Percentiles rank a stretch among this genome's conserved stretches.
Evolutionary conservation across 208 protist genomes (phyloP).

Genomic region (Tetramitus jugosus): DNA sequence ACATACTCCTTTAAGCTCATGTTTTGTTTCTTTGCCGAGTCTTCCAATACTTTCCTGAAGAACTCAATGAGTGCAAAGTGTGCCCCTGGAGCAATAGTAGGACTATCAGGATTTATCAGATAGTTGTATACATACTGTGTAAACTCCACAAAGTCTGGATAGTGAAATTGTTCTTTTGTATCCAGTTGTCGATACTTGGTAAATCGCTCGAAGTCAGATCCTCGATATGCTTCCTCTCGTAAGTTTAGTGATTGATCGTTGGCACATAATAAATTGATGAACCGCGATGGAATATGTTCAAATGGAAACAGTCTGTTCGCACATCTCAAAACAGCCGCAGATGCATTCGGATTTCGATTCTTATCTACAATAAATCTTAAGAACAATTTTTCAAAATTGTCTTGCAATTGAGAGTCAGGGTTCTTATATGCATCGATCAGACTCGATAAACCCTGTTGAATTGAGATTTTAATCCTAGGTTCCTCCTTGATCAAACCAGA

Average conservation of each 20-base stretch:
- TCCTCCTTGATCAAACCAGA: neutral
- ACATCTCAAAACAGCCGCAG: neutral
- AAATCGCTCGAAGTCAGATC: neutral
- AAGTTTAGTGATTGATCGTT: neutral
- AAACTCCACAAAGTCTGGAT: neutral
- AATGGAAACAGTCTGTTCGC: constrained; percentile 11
- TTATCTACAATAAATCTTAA: neutral
- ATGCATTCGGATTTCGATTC: neutral
- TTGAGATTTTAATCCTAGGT: neutral
- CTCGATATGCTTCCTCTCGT: neutral
- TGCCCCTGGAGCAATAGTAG: too few relatives aligned
- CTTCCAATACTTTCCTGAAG: too few relatives aligned
- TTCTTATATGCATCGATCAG: neutral
- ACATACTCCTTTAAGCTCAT: too few relatives aligned
- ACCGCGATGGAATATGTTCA: neutral
- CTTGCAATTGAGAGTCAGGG: neutral
- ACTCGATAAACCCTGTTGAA: neutral
- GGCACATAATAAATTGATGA: neutral
- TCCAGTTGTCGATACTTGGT: neutral
- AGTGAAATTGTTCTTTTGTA: neutral
- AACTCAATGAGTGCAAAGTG: too few relatives aligned
- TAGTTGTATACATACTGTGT: neutral
- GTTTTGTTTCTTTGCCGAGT: too few relatives aligned
- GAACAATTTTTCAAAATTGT: neutral
- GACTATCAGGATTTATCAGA: too few relatives aligned